Conservation (phyloP, 1,284 basidiomycete genomes). For the Fistulina hepatica region DNA sequence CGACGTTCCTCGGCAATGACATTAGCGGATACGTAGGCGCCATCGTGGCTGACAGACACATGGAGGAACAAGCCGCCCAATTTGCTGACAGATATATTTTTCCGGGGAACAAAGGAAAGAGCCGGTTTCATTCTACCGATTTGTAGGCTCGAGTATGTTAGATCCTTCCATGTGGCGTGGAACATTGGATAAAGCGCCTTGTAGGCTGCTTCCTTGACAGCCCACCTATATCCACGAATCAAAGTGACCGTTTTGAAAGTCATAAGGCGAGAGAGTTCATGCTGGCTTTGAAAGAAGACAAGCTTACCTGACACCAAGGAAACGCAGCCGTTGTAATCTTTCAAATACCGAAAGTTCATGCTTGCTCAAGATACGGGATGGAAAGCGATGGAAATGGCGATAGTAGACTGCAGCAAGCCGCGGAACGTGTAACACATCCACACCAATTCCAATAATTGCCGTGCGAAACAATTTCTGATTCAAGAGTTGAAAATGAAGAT, state of each 20-base stretch:
- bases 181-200: constrained; percentile 68
- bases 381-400: constrained; percentile 40
- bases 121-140: too few species aligned
- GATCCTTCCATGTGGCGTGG: constrained; percentile 68
- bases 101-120: too few species aligned
- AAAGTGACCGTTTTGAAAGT: background rate
- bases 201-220: constrained; percentile 83
- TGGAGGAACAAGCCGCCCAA: too few species aligned
- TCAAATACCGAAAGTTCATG: constrained; percentile 35
- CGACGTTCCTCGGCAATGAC: constrained; percentile 66
- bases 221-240: constrained; percentile 44
- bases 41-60: constrained; percentile 76
- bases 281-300: background rate
- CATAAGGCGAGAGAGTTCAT: background rate
- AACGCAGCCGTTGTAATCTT: constrained; percentile 4
- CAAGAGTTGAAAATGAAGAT: too few species aligned
- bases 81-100: too few species aligned
- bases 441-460: constrained; percentile 65
- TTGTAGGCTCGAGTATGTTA: constrained; percentile 47
- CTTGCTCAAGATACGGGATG: constrained; percentile 54
- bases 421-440: constrained; percentile 64
- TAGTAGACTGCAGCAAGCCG: constrained; percentile 48
- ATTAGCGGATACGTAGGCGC: constrained; percentile 68
- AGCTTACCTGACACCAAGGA: constrained; percentile 1
- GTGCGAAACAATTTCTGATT: constrained; percentile 28